phyloP scores from a whole-genome alignment of 2,329 filamentous ascomycete species.

The Chaetothyriales sp. region DNA sequence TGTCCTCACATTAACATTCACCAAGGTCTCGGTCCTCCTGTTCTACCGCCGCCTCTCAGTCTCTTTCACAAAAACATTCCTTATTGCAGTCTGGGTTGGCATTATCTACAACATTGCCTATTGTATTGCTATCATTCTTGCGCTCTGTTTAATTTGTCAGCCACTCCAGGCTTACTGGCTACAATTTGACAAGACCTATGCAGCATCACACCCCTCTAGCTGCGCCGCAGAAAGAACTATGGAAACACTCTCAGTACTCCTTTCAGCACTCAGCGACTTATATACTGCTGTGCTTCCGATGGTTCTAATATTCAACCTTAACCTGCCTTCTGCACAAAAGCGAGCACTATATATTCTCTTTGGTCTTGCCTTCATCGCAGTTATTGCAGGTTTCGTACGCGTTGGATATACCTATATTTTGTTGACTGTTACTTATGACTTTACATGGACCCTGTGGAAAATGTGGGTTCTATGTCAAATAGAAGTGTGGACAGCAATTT shows the following conservation, averaged over 20 bases:
- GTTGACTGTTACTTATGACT: too few species aligned
- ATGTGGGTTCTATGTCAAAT: constrained; percentile 21
- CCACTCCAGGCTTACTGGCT: constrained; percentile 16
- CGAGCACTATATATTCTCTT: constrained; percentile 14
- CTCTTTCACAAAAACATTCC: constrained; percentile 12
- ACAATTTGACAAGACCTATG: constrained; percentile 10
- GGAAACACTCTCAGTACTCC: constrained; percentile 8
- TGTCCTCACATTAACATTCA: constrained; percentile 4
- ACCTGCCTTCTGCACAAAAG: constrained; percentile 14
- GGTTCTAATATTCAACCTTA: constrained; percentile 11
- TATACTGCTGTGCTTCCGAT: constrained; percentile 17
- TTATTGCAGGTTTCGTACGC: constrained; percentile 12
- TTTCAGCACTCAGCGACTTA: constrained; percentile 15
- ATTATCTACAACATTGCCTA: constrained; percentile 18
- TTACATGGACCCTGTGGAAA: constrained; percentile 13
- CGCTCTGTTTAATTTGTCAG: constrained; percentile 10
- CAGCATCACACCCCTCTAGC: constrained; percentile 5
- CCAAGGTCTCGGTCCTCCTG: constrained; percentile 17
- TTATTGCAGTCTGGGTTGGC: constrained; percentile 16
- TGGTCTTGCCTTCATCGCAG: constrained; percentile 14
- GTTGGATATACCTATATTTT: constrained; percentile 12
- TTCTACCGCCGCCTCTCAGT: constrained; percentile 18
- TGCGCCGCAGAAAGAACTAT: constrained; percentile 11
- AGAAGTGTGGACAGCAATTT: constrained; percentile 20
- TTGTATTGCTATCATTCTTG: constrained; percentile 10